Conservation (phyloP, 2,329 filamentous ascomycete species). For the Exserohilum turcica region DNA sequence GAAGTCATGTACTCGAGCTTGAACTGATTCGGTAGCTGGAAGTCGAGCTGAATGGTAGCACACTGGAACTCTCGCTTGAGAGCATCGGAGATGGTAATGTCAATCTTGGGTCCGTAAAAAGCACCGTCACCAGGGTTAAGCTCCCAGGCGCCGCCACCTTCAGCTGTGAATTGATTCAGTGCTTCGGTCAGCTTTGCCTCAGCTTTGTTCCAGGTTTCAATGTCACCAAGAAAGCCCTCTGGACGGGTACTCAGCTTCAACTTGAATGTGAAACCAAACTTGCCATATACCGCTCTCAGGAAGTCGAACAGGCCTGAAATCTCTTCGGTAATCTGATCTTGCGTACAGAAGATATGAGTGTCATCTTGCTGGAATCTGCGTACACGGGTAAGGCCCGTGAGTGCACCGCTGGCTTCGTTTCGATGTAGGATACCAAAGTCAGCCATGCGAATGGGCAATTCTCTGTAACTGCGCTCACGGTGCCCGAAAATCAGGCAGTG, state of each 20-base stretch:
- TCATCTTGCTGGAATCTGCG: slow-evolving; percentile 96
- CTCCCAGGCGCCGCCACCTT: slow-evolving; percentile 75
- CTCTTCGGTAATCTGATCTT: slow-evolving; percentile 76
- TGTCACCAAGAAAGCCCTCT: slow-evolving; percentile 85
- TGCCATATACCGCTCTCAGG: slow-evolving; percentile 75
- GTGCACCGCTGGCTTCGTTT: slow-evolving; percentile 91
- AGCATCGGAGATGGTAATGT: slow-evolving; percentile 91
- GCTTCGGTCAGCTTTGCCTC: slow-evolving; percentile 80
- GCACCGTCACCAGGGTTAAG: slow-evolving; percentile 94
- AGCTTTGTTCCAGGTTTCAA: slow-evolving; percentile 86
- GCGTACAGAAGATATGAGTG: slow-evolving; percentile 91
- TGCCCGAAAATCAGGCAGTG: slow-evolving; percentile 89
- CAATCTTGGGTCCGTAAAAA: slow-evolving; percentile 98
- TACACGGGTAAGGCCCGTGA: slow-evolving; percentile 89
- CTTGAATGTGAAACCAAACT: slow-evolving; percentile 89
- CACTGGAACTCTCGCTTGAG: slow-evolving; percentile 85
- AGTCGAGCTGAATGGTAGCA: slow-evolving; percentile 93
- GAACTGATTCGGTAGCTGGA: slow-evolving; percentile 84
- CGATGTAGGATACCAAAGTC: slow-evolving; percentile 96
- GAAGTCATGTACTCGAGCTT: slow-evolving; percentile 84
- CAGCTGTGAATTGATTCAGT: slow-evolving; percentile 70
- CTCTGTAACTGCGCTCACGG: slow-evolving; percentile 82
- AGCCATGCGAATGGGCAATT: slow-evolving; percentile 88
- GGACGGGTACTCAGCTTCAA: slow-evolving; percentile 89
- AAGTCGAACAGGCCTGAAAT: slow-evolving; percentile 89